phyloP scores from a whole-genome alignment of 1,284 basidiomycete genomes.

The Puccinia triticina region DNA sequence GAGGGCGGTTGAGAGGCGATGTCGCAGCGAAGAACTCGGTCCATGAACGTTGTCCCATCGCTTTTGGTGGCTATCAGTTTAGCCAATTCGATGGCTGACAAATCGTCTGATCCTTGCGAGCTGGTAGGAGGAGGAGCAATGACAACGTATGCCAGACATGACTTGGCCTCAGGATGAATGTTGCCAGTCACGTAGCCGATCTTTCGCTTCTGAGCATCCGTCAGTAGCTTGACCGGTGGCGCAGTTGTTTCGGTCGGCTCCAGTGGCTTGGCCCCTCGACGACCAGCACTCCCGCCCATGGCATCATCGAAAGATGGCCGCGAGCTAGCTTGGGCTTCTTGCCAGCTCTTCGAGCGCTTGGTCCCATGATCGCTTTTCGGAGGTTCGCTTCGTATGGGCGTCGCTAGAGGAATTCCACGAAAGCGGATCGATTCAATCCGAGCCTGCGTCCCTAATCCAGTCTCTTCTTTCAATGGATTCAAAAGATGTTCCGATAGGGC shows the following conservation, averaged over 20 bases:
- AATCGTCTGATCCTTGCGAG: too few relatives aligned
- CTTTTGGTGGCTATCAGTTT: slow-evolving; percentile 31
- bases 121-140: slow-evolving; percentile 19
- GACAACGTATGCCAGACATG: too few relatives aligned
- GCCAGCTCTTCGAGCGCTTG: slow-evolving; percentile 42
- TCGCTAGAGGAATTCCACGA: slow-evolving; percentile 44
- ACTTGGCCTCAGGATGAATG: too few relatives aligned
- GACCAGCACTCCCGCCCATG: too few relatives aligned
- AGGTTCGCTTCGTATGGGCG: slow-evolving; percentile 25
- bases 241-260: too few relatives aligned
- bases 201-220: too few relatives aligned
- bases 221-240: too few relatives aligned
- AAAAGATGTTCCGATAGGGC: slow-evolving; percentile 38
- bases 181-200: too few relatives aligned
- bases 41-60: slow-evolving; percentile 47
- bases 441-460: background rate
- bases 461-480: slow-evolving; percentile 23
- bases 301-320: too few relatives aligned
- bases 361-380: background rate
- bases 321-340: slow-evolving; percentile 29
- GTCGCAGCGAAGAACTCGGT: slow-evolving; percentile 43
- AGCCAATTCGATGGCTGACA: slow-evolving; percentile 18
- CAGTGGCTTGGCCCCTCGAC: too few relatives aligned
- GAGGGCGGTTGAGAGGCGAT: slow-evolving; percentile 15
- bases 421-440: slow-evolving; percentile 42